Evolutionary conservation across 345 rosid genomes (phyloP).

Genomic region (Brassica rapa): DNA sequence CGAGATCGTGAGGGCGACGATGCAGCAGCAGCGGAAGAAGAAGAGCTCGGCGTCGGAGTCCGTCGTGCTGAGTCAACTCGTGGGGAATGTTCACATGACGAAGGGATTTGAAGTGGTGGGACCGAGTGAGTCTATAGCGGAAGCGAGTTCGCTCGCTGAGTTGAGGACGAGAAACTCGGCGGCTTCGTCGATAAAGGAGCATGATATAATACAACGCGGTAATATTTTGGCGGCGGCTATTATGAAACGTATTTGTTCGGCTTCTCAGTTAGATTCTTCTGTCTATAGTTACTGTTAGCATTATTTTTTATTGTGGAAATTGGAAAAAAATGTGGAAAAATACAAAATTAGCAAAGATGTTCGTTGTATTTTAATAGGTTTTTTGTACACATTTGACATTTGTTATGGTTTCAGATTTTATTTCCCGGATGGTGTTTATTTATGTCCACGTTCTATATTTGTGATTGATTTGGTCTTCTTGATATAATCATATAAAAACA

Average conservation of each 20-base stretch:
- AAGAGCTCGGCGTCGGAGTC: slow-evolving; percentile 57
- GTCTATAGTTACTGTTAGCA: slow-evolving; percentile 71
- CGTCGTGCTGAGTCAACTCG: slow-evolving; percentile 67
- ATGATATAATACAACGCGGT: slow-evolving; percentile 45
- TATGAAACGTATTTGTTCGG: slow-evolving; percentile 67
- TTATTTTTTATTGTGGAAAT: not conserved
- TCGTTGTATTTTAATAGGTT: not conserved
- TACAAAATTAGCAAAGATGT: not conserved
- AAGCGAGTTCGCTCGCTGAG: slow-evolving; percentile 51
- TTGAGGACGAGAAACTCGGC: slow-evolving; percentile 37
- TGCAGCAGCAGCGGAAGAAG: slow-evolving; percentile 63
- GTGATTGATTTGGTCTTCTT: slow-evolving; percentile 17
- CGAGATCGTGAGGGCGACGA: slow-evolving; percentile 65
- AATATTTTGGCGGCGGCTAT: slow-evolving; percentile 38
- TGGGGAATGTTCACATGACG: slow-evolving; percentile 45
- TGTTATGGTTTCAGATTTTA: slow-evolving; percentile 21
- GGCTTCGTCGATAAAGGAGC: slow-evolving; percentile 24
- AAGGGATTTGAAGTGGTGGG: slow-evolving; percentile 53
- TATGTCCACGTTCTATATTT: slow-evolving; percentile 30
- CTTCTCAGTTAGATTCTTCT: slow-evolving; percentile 52
- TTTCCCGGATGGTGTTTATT: slow-evolving; percentile 27
- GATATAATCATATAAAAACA: slow-evolving; percentile 1
- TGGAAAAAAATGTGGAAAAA: not conserved
- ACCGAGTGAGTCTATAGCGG: slow-evolving; percentile 46
- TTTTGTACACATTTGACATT: slow-evolving; percentile 37